phyloP scores from a whole-genome alignment of 1,139 yeast species.

The Entelexis paramagnoliae region DNA sequence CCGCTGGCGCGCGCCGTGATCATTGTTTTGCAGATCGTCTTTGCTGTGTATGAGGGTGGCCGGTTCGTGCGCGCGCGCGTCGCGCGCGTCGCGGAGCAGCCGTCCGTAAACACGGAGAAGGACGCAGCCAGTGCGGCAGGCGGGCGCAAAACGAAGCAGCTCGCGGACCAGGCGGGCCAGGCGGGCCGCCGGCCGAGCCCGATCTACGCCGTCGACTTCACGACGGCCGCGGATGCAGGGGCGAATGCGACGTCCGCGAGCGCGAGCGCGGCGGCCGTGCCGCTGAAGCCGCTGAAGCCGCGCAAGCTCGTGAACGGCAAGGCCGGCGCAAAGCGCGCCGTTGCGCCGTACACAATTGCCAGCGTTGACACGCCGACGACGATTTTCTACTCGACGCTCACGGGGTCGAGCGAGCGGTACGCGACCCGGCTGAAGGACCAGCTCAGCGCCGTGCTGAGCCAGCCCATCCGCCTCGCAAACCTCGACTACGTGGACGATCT shows the following conservation, averaged over 20 bases:
- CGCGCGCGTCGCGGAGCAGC: too few species aligned
- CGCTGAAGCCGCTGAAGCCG: conserved; percentile 21
- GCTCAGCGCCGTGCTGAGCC: conserved; percentile 35
- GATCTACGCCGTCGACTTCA: conserved; percentile 37
- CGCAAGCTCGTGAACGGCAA: conserved; percentile 13
- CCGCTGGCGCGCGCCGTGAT: conserved; percentile 5
- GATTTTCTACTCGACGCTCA: conserved; percentile 70
- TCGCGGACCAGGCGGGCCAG: neutral
- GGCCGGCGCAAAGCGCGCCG: conserved; percentile 10
- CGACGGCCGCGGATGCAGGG: conserved; percentile 26
- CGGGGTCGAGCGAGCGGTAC: conserved; percentile 67
- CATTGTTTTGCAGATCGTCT: conserved; percentile 5
- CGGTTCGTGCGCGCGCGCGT: neutral
- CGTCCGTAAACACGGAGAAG: too few species aligned
- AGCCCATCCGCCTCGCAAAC: conserved; percentile 49
- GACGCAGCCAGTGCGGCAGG: too few species aligned
- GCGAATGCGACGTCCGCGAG: too few species aligned
- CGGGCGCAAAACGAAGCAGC: neutral
- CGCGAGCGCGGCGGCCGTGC: neutral
- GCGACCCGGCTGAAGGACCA: conserved; percentile 41
- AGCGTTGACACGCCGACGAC: conserved; percentile 26
- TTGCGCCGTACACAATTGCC: conserved; percentile 2
- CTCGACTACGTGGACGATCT: conserved; percentile 76
- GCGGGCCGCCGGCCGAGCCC: neutral
- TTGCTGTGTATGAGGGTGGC: neutral